Evolutionary conservation across 352 stramenopile genomes (phyloP).

Genomic region (Phytopythium montanum): DNA sequence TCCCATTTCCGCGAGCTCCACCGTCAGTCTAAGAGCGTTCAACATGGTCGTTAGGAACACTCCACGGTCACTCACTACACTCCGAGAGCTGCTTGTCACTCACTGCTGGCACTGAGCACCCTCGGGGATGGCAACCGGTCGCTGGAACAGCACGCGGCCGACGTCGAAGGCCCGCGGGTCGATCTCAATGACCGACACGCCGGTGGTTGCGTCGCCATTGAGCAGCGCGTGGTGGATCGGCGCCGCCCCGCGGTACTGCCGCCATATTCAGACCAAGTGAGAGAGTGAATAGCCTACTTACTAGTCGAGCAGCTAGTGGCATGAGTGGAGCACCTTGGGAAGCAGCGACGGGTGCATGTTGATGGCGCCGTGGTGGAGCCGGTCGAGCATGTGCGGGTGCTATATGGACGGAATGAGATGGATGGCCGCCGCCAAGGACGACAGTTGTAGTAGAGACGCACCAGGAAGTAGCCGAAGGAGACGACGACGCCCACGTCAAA

Average conservation of each 20-base stretch:
- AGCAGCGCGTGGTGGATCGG: conserved; percentile 85
- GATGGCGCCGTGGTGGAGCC: conserved; percentile 66
- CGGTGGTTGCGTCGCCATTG: conserved; percentile 69
- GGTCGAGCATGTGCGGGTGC: conserved; percentile 71
- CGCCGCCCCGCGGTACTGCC: conserved; percentile 72
- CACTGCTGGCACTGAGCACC: conserved; percentile 53
- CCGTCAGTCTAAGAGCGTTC: conserved; percentile 30
- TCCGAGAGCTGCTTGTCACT: background rate
- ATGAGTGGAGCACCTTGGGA: conserved; percentile 42
- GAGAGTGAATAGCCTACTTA: background rate
- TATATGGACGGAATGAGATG: conserved; percentile 12
- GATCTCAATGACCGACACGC: conserved; percentile 86
- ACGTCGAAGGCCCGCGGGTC: conserved; percentile 82
- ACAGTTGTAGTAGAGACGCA: conserved; percentile 11
- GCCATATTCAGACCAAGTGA: background rate
- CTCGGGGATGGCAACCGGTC: conserved; percentile 35
- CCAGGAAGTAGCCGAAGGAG: conserved; percentile 87
- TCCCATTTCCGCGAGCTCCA: conserved; percentile 44
- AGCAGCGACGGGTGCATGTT: conserved; percentile 89
- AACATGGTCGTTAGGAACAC: background rate
- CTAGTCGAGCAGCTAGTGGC: background rate
- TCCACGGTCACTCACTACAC: background rate
- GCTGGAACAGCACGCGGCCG: conserved; percentile 68
- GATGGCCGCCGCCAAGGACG: background rate
- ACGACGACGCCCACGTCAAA: conserved; percentile 88